Evolutionary conservation across 495 filamentous ascomycete genomes (phyloP), one percentile per base, ranked within the genome.

Genomic region (Trypethelium eluteriae): DNA sequence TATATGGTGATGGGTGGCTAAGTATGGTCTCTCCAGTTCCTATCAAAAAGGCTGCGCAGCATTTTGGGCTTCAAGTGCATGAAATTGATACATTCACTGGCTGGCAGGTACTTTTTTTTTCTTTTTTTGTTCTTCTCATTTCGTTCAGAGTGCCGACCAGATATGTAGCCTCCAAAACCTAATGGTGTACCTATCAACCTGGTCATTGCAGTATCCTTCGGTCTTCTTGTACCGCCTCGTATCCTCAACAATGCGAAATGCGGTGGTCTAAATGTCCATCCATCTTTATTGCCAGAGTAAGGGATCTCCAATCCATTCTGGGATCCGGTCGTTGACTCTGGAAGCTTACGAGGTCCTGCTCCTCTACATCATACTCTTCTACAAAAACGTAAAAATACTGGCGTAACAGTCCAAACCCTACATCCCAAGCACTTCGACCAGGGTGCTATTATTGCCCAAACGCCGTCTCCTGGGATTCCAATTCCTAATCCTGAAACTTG

Each of bases 181-280:
- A 62, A 82, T n/a, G 77, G 72, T 39, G 77, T 76, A 14, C 74
- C 82, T 25, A 86, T 89, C 67, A 92, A 97, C 73, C 80, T 98
- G 53, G 87, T 98, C 66, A 83, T 98, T 41, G 92, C 92, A 34
- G 95, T 97, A n/a, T 97, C 94, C 6, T 98, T 98, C 75, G 94
- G 94, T 2, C 83, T 95, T 16, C 88, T 96, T 62, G 85, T 98
- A 10, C 95, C 94, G 1, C 84, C 85, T 4, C 81, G 89, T 2
- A 83, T 96, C 16, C 81, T 98, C 50, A 80, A 79, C 36, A 75
- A 70, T 4, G 82, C 89, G 16, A 81, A 83, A 65, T 96, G 93
- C 77, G 92, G 93, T 67, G 94, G 94, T 0, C 76, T 98, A 34
- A 98, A 98, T 77, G 82, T 98, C 3, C 94, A 98, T 74, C 94